Evolutionary conservation across 768 basidiomycete genomes (phyloP).

Genomic region (Termitomyces sp.): DNA sequence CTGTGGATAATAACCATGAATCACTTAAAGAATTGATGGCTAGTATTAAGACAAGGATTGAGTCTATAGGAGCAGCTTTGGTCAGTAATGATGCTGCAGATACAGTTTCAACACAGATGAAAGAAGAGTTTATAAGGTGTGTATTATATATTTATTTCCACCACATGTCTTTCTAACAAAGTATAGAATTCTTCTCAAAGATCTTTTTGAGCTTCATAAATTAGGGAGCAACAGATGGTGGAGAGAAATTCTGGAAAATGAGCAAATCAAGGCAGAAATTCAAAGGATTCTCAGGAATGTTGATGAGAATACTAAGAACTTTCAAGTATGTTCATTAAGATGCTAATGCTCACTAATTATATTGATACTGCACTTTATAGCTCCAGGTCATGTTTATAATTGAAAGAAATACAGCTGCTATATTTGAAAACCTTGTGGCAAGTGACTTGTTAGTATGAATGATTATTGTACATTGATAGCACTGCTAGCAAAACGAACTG

Average conservation of each 20-base stretch:
- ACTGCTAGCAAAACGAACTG: background rate
- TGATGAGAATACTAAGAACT: conserved; percentile 8
- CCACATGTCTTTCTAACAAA: background rate
- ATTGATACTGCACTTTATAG: background rate
- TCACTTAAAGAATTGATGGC: background rate
- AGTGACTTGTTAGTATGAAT: too few species aligned
- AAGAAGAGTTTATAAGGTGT: background rate
- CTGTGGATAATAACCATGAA: background rate
- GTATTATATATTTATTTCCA: background rate
- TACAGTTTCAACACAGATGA: background rate
- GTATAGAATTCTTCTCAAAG: background rate
- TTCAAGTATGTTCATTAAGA: background rate
- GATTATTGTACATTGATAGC: background rate
- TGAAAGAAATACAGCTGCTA: background rate
- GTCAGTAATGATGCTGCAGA: background rate
- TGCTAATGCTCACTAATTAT: too few species aligned
- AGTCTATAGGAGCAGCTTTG: background rate
- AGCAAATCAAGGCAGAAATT: conserved; percentile 7
- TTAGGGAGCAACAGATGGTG: too few species aligned
- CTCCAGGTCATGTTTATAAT: background rate
- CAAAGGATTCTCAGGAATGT: background rate
- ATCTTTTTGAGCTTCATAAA: too few species aligned
- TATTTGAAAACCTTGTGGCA: too few species aligned
- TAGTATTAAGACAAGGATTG: background rate
- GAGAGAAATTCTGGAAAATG: conserved; percentile 3